Evolutionary conservation across 116 monocot species (phyloP).

Genomic region (Posidonia oceanica): DNA sequence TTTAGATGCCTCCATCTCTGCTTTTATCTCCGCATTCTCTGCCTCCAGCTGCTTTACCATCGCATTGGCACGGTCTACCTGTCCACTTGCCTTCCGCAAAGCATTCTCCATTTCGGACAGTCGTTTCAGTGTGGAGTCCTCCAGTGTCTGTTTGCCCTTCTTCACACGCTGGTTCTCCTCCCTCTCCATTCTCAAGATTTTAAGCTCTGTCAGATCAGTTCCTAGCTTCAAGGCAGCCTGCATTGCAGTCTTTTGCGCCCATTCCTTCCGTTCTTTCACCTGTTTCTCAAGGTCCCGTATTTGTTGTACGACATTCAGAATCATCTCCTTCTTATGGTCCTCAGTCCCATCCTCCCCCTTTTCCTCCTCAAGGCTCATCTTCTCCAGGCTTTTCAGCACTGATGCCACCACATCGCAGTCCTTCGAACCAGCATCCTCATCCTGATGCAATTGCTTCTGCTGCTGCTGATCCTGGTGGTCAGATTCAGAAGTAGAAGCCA

Average conservation of each 20-base stretch:
- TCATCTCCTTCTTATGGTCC: constrained; percentile 32
- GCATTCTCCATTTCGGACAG: constrained; percentile 74
- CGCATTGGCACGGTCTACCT: constrained; percentile 75
- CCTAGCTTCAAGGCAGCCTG: constrained; percentile 85
- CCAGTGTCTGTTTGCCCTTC: constrained; percentile 63
- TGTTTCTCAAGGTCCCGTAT: constrained; percentile 53
- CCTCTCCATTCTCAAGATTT: constrained; percentile 46
- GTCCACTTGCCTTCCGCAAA: constrained; percentile 59
- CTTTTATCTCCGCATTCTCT: constrained; percentile 82
- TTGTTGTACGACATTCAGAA: constrained; percentile 36
- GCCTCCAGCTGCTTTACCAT: constrained; percentile 45
- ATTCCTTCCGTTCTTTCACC: constrained; percentile 74
- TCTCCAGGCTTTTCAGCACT: constrained; percentile 47
- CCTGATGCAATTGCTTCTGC: neutral
- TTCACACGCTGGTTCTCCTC: constrained; percentile 61
- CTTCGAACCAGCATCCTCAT: constrained; percentile 4
- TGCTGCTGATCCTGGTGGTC: neutral
- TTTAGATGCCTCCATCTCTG: constrained; percentile 89
- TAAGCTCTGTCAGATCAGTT: constrained; percentile 55
- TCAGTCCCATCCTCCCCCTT: constrained; percentile 8
- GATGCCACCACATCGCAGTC: constrained; percentile 37
- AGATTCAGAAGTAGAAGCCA: neutral
- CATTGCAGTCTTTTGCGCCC: constrained; percentile 84
- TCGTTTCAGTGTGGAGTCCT: constrained; percentile 65
- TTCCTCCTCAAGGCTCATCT: constrained; percentile 27